phyloP scores from a whole-genome alignment of 805 yeast genomes.

The Saccharomyces kudriavzevii region DNA sequence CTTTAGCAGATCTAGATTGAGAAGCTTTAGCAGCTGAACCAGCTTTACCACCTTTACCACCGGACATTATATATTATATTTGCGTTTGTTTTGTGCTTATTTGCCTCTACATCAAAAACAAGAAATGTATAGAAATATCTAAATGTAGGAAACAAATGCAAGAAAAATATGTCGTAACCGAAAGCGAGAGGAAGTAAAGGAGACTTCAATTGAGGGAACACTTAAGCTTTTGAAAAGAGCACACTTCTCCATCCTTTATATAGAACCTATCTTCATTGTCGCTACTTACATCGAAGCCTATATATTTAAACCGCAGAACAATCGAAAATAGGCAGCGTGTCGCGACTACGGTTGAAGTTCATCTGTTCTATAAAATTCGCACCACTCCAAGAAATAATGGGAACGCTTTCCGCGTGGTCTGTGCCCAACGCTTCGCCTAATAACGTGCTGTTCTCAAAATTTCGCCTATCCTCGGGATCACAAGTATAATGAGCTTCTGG shows the following conservation, averaged over 20 bases:
- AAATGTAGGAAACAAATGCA: background rate
- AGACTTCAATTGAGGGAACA: background rate
- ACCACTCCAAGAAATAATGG: background rate
- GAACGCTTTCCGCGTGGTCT: background rate
- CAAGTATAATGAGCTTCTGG: background rate
- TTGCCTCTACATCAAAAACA: background rate
- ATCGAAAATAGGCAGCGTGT: background rate
- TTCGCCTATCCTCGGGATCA: background rate
- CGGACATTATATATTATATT: constrained; percentile 44
- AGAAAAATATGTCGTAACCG: background rate
- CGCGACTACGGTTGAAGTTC: background rate
- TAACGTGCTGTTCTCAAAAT: background rate
- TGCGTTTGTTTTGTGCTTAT: constrained; percentile 3
- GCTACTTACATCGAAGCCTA: background rate
- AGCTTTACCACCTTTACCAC: constrained; percentile 79
- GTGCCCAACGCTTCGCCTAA: background rate
- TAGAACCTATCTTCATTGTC: background rate
- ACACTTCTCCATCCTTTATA: background rate
- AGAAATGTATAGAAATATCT: background rate
- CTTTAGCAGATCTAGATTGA: constrained; percentile 96
- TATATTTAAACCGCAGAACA: background rate
- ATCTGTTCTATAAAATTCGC: background rate
- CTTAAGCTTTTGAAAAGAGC: background rate
- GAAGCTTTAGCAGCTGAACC: constrained; percentile 92
- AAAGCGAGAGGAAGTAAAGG: background rate